These are phyloP conservation scores for Yamadazyma phyllophila DNA, from an alignment of 805 yeast species.

Conservation along the genomic window DNA sequence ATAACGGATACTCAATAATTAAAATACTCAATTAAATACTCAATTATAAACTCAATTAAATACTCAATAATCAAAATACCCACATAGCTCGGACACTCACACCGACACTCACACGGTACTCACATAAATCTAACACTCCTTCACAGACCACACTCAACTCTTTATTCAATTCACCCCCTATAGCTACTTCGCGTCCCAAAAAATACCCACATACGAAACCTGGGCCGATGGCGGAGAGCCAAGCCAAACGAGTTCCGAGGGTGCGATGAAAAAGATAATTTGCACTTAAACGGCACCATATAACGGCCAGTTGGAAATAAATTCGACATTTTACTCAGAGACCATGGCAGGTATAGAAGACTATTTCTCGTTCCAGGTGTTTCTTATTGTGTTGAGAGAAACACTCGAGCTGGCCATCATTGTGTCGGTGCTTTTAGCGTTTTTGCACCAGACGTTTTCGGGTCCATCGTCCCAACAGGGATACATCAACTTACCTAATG, in stretches of 20 bases:
- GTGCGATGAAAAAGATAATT: conserved; percentile 10
- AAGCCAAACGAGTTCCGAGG: conserved; percentile 2
- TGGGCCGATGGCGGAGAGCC: conserved; percentile 1
- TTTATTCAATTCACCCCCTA: too few relatives aligned
- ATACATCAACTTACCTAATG: not conserved
- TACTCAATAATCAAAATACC: too few relatives aligned
- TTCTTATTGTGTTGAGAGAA: conserved; percentile 70
- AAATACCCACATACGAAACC: not conserved
- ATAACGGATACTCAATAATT: too few relatives aligned
- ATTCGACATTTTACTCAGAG: not conserved
- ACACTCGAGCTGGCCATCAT: conserved; percentile 76
- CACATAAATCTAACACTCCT: too few relatives aligned
- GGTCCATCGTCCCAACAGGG: not conserved
- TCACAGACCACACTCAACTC: too few relatives aligned
- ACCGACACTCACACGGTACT: too few relatives aligned
- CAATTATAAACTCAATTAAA: too few relatives aligned
- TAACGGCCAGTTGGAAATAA: not conserved
- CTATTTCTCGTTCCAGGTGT: conserved; percentile 68
- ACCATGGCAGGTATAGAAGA: conserved; percentile 22
- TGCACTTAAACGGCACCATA: conserved; percentile 2
- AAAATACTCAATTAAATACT: too few relatives aligned
- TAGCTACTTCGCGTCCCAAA: not conserved
- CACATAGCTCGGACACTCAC: too few relatives aligned
- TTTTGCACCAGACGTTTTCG: conserved; percentile 57
- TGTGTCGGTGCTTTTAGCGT: conserved; percentile 69